Conservation (phyloP, 2,329 filamentous ascomycete genomes). For the Myriangium duriaei region DNA sequence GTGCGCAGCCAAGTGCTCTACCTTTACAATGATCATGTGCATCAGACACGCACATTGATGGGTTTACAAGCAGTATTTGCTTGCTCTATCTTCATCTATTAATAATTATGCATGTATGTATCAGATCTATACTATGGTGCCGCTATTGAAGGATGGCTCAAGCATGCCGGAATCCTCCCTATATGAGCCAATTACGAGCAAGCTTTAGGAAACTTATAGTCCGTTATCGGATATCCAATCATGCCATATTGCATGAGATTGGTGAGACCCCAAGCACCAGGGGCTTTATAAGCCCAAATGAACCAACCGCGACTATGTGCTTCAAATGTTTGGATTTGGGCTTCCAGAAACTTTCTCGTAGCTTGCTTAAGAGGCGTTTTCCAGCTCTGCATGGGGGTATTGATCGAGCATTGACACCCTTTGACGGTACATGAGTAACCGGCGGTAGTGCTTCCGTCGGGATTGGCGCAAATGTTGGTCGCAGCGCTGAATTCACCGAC, state of each 20-base stretch:
- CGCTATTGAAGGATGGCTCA: no score
- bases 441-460: slow-evolving; percentile 26
- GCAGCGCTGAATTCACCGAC: slow-evolving; percentile 34
- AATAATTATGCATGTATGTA: no score
- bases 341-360: slow-evolving; percentile 30
- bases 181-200: no score
- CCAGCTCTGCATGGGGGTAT: slow-evolving; percentile 24
- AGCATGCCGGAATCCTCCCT: no score
- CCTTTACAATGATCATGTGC: no score
- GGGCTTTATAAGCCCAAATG: slow-evolving; percentile 32
- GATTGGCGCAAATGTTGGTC: slow-evolving; percentile 32
- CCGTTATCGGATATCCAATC: slow-evolving; percentile 27
- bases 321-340: slow-evolving; percentile 33
- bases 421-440: slow-evolving; percentile 21
- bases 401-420: slow-evolving; percentile 28
- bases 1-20: no score
- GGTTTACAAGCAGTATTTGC: no score
- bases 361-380: slow-evolving; percentile 26
- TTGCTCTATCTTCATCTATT: no score
- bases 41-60: no score
- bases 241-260: slow-evolving; percentile 28
- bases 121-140: no score
- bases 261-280: slow-evolving; percentile 31
- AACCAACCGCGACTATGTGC: slow-evolving; percentile 28
- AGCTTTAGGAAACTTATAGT: slow-evolving; percentile 17